Percentiles rank a stretch among this genome's conserved stretches.
Conservation (phyloP, 2,329 filamentous ascomycete species). For the Microsporum ferrugineum region DNA sequence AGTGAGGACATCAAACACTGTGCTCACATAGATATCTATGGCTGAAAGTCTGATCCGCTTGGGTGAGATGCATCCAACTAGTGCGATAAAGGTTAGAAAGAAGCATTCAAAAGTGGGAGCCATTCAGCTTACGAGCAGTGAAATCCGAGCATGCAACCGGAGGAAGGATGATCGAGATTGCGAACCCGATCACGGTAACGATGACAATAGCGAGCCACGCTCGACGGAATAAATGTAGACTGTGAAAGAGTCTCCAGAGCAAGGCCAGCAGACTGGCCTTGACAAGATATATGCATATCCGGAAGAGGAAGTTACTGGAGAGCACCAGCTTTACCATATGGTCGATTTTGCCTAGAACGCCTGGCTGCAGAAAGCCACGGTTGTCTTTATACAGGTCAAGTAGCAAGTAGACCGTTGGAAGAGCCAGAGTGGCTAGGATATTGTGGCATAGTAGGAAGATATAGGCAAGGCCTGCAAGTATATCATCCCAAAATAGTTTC, state of each 20-base stretch:
- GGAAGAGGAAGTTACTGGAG: slow-evolving; percentile 6
- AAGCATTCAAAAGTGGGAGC: background rate
- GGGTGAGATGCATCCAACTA: background rate
- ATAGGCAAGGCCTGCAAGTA: slow-evolving; percentile 7
- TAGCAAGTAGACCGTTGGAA: slow-evolving; percentile 7
- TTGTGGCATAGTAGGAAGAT: slow-evolving; percentile 8
- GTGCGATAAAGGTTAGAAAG: background rate
- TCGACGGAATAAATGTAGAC: slow-evolving; percentile 4
- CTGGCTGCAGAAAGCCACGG: background rate
- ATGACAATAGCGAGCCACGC: slow-evolving; percentile 3
- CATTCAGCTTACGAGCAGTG: slow-evolving; percentile 1
- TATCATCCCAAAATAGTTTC: slow-evolving; percentile 11
- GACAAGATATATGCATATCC: slow-evolving; percentile 6
- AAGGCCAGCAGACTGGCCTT: slow-evolving; percentile 10
- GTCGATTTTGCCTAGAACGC: background rate
- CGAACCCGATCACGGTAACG: background rate
- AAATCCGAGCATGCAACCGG: slow-evolving; percentile 6
- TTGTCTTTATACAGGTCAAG: slow-evolving; percentile 1
- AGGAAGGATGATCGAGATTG: slow-evolving; percentile 1
- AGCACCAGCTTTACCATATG: background rate
- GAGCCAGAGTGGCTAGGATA: slow-evolving; percentile 4
- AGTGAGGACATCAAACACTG: background rate
- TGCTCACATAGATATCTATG: background rate
- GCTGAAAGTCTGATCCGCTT: background rate
- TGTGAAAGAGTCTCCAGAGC: slow-evolving; percentile 9